phyloP scores from a whole-genome alignment of 2,329 filamentous ascomycete genomes.

The Juglanconis sp. region DNA sequence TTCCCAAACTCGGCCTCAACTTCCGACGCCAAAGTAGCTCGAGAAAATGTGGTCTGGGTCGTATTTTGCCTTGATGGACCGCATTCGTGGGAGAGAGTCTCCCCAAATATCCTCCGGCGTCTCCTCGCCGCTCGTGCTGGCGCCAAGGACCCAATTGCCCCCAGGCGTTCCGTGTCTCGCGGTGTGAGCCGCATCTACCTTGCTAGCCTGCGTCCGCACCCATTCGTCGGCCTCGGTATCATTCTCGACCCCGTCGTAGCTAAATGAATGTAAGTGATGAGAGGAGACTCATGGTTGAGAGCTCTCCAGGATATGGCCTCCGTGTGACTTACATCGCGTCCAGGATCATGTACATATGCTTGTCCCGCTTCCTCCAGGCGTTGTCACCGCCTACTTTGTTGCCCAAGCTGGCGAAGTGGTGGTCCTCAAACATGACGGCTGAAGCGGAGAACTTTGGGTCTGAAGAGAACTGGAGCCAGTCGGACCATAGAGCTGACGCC shows the following conservation, averaged over 20 bases:
- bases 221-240: neutral
- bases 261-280: neutral
- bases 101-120: neutral
- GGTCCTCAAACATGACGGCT: neutral
- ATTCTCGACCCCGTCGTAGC: neutral
- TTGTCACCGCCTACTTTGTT: conserved; percentile 3
- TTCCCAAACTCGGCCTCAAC: neutral
- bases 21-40: neutral
- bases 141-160: neutral
- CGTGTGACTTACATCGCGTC: neutral
- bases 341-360: conserved; percentile 1
- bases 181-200: neutral
- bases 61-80: neutral
- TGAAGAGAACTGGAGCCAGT: neutral
- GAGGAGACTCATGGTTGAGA: neutral
- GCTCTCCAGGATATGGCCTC: neutral
- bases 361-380: neutral
- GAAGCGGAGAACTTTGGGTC: neutral
- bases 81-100: neutral
- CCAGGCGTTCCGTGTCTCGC: neutral
- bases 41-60: neutral
- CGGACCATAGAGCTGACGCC: neutral
- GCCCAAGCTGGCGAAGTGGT: neutral
- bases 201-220: neutral
- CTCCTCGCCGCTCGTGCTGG: neutral